These are phyloP conservation scores for Talaromyces trachyspermus DNA, from an alignment of 495 filamentous ascomycete species.

Conservation along the genomic window DNA sequence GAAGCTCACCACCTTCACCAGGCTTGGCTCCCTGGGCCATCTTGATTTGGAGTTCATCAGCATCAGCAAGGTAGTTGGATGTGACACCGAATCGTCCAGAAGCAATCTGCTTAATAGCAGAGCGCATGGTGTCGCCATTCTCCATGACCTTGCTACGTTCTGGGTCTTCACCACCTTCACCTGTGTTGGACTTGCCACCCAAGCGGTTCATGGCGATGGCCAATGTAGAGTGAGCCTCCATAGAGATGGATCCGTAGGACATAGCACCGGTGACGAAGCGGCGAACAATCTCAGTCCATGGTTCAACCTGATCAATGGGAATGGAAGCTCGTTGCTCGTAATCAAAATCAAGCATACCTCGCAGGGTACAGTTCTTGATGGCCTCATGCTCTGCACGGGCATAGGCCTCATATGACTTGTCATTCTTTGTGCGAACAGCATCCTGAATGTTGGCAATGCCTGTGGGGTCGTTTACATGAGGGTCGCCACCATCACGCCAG, in stretches of 20 bases:
- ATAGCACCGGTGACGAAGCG: slow-evolving; percentile 98
- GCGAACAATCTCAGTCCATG: slow-evolving; percentile 98
- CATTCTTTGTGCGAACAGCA: slow-evolving; percentile 96
- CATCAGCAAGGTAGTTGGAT: slow-evolving; percentile 95
- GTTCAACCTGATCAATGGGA: slow-evolving; percentile 96
- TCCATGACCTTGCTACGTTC: slow-evolving; percentile 81
- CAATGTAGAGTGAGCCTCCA: slow-evolving; percentile 97
- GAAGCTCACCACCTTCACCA: slow-evolving; percentile 96
- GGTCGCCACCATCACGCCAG: slow-evolving; percentile 97
- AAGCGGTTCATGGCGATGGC: slow-evolving; percentile 98
- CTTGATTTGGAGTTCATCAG: slow-evolving; percentile 99
- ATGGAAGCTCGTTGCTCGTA: slow-evolving; percentile 83
- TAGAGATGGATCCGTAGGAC: slow-evolving; percentile 99
- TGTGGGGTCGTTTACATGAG: slow-evolving; percentile 94
- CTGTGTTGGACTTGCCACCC: slow-evolving; percentile 97
- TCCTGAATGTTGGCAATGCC: slow-evolving; percentile 98
- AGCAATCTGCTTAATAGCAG: slow-evolving; percentile 97
- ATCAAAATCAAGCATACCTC: slow-evolving; percentile 95
- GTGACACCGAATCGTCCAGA: slow-evolving; percentile 98
- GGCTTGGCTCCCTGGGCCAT: slow-evolving; percentile 99
- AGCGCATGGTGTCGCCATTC: slow-evolving; percentile 97
- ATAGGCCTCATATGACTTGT: slow-evolving; percentile 99
- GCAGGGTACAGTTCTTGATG: slow-evolving; percentile 96
- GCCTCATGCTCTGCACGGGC: slow-evolving; percentile 91
- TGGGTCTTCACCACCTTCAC: slow-evolving; percentile 95